These are phyloP conservation scores for Agapanthus africanus DNA, from an alignment of 106 monocot genomes.

Conservation along the genomic window DNA sequence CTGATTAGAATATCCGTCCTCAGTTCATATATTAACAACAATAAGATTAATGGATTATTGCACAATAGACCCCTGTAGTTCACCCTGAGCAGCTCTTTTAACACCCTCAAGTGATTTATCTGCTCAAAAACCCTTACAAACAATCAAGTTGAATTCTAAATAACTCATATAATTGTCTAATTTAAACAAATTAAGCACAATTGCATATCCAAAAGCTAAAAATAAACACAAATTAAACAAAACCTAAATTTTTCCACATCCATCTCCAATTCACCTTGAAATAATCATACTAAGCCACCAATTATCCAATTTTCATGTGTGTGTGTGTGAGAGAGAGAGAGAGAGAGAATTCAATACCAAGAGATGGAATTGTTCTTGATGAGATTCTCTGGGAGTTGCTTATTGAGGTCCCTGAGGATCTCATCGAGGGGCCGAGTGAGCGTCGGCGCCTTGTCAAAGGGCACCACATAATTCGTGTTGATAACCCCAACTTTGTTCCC, in stretches of 20 bases:
- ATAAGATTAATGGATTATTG: no score
- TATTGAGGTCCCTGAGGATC: conserved; percentile 89
- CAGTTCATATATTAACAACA: no score
- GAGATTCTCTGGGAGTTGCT: conserved; percentile 70
- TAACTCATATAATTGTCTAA: neutral
- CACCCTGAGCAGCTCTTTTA: no score
- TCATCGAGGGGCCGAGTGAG: conserved; percentile 68
- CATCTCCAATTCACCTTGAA: no score
- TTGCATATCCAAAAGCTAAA: neutral
- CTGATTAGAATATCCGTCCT: no score
- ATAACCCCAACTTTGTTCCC: conserved; percentile 12
- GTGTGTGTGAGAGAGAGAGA: neutral
- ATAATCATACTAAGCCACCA: no score
- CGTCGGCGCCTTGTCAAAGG: conserved; percentile 47
- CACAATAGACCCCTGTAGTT: no score
- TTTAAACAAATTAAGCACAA: neutral
- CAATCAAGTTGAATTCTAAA: no score
- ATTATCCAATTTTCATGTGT: no score
- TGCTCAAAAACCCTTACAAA: no score
- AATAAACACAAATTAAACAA: neutral
- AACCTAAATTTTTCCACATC: no score
- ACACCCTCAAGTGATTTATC: no score
- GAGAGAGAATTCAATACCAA: conserved; percentile 25
- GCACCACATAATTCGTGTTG: conserved; percentile 81
- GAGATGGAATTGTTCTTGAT: conserved; percentile 54